A percentile compares a stretch with the other conserved stretches of the same genome.
phyloP scores from a whole-genome alignment of 1,139 yeast species.

The Hansenula sp. region DNA sequence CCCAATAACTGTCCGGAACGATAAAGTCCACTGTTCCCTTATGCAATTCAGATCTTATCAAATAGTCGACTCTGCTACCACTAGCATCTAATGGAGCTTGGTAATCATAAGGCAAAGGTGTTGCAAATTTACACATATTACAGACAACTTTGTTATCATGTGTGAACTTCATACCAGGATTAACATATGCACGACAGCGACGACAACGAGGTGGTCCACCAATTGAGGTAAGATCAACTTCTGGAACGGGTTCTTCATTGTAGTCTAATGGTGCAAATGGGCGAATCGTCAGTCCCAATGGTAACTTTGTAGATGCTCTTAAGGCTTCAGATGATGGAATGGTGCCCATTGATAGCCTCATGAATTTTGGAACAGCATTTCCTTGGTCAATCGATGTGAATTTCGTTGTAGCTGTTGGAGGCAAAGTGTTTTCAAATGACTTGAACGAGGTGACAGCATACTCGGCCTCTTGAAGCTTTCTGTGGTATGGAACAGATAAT shows the following conservation, averaged over 20 bases:
- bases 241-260: slow-evolving; percentile 58
- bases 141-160: slow-evolving; percentile 69
- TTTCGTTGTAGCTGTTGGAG: slow-evolving; percentile 79
- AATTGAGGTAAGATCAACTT: slow-evolving; percentile 53
- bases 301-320: slow-evolving; percentile 69
- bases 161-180: slow-evolving; percentile 74
- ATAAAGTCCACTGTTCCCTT: slow-evolving; percentile 83
- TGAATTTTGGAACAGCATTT: slow-evolving; percentile 74
- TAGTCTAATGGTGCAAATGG: slow-evolving; percentile 70
- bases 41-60: slow-evolving; percentile 69
- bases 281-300: slow-evolving; percentile 73
- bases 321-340: slow-evolving; percentile 76
- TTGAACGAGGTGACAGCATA: slow-evolving; percentile 14
- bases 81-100: slow-evolving; percentile 56
- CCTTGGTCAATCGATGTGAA: slow-evolving; percentile 78
- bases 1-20: slow-evolving; percentile 73
- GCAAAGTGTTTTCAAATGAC: slow-evolving; percentile 19
- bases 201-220: slow-evolving; percentile 84
- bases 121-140: slow-evolving; percentile 83
- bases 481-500: slow-evolving; percentile 16
- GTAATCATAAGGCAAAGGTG: slow-evolving; percentile 67
- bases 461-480: slow-evolving; percentile 16
- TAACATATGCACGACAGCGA: slow-evolving; percentile 86
- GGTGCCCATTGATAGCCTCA: slow-evolving; percentile 78
- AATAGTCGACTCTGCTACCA: slow-evolving; percentile 60